Conservation (phyloP, 2,329 filamentous ascomycete genomes). For the Penicillium concentricum region DNA sequence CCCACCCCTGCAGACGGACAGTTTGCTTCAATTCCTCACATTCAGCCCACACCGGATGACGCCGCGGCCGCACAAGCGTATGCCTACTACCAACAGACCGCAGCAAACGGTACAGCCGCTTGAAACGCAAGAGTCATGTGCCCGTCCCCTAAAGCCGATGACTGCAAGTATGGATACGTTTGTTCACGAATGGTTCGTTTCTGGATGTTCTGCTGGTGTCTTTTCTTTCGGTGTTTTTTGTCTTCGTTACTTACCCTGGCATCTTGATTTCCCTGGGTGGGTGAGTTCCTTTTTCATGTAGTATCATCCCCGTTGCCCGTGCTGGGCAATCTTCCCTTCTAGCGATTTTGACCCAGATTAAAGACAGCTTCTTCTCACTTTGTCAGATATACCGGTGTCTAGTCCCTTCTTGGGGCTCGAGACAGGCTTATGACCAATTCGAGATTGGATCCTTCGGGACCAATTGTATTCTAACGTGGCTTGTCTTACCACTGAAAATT, state of each 20-base stretch:
- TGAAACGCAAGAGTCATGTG: constrained; percentile 9
- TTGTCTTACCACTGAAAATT: constrained; percentile 18
- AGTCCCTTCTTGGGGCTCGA: not conserved
- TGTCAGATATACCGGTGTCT: constrained; percentile 1
- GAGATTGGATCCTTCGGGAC: constrained; percentile 24
- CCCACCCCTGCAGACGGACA: constrained; percentile 8
- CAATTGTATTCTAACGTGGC: constrained; percentile 31
- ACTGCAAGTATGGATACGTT: constrained; percentile 12
- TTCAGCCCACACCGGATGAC: constrained; percentile 10
- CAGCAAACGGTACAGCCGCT: constrained; percentile 28
- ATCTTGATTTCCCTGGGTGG: constrained; percentile 18
- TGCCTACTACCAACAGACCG: constrained; percentile 32
- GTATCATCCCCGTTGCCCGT: constrained; percentile 17
- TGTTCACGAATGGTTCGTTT: constrained; percentile 11
- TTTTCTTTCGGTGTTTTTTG: constrained; percentile 9
- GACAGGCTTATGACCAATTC: constrained; percentile 20
- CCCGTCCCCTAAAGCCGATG: constrained; percentile 1
- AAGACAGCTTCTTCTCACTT: constrained; percentile 9
- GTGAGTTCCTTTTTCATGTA: constrained; percentile 19
- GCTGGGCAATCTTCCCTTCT: constrained; percentile 16
- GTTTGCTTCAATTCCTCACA: constrained; percentile 3
- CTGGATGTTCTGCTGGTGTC: not conserved
- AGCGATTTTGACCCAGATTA: constrained; percentile 26
- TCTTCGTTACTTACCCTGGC: constrained; percentile 14
- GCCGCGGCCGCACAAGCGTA: constrained; percentile 27